Evolutionary conservation across 768 basidiomycete species (phyloP), one percentile per base, ranked within the genome.

Genomic region (Rubroboletus pulcherrimus): DNA sequence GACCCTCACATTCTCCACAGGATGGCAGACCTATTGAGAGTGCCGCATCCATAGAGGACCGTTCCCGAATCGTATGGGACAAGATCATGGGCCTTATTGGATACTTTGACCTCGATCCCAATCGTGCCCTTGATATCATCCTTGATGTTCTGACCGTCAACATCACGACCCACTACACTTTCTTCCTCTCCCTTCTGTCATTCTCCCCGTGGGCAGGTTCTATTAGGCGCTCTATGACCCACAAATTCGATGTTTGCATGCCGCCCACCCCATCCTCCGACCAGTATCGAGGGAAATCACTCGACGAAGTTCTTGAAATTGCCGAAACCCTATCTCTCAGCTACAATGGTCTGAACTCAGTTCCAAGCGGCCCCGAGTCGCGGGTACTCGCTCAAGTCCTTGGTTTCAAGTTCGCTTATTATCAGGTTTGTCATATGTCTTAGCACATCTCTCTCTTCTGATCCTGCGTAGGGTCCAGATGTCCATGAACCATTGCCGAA

Each of bases 61-160:
- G 91, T 51, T 84, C 84, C 19, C 81, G 77, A 40, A 79, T 80
- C 39, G 84, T 85, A 42, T 94, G 87, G 89, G 88, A 89, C 61
- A 89, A 88, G 55, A 81, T 94, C 52, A 86, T 93, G 62, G 89
- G 89, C 55, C 83, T 95, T 51, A 90, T 95, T 64, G 93, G 96
- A 26, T 96, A 93, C 72, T 99, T 98, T 66, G 95, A 98, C 71
- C 79, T 99, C 37, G 93, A 97, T 69, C 97, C 97, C 12, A 93
- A 94, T 65, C 81, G 95, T 57, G 92, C 93, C 0, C 79, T 98
- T 58, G 97, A 99, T 69, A 78, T 98, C 56, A 87, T 98, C 59
- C 80, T 99, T 40, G 97, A 99, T 68, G 85, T 96, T 7, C 83
- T 98, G 60, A 89, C 89, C 6, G 81, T 84, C 51, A 86, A 97